A percentile compares a stretch with the other conserved stretches of the same genome.
phyloP scores from a whole-genome alignment of 208 protist genomes.

The Wallacemonas collosoma region DNA sequence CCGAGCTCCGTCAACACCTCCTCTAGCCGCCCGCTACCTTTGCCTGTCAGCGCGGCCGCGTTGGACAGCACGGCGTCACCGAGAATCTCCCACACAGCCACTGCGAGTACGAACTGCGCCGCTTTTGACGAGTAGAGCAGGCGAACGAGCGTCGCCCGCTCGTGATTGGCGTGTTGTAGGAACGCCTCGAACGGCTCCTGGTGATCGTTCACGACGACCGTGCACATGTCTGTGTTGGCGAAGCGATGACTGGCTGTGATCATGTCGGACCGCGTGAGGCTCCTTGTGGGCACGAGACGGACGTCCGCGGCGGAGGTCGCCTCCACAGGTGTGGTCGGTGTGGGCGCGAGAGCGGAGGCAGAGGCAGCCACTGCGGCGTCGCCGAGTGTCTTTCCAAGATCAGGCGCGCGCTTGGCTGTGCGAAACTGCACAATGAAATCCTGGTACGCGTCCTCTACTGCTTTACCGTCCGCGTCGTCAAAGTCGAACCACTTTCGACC shows the following conservation, averaged over 20 bases:
- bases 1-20: neutral
- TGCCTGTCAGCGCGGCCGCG: neutral
- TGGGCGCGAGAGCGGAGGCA: neutral
- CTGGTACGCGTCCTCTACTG: slow-evolving; percentile 11
- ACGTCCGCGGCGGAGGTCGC: neutral
- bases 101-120: slow-evolving; percentile 5
- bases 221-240: neutral
- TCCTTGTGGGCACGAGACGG: neutral
- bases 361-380: neutral
- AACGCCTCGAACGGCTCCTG: slow-evolving; percentile 16
- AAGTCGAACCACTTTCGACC: slow-evolving; percentile 17
- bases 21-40: neutral
- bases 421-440: slow-evolving; percentile 15
- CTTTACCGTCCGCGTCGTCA: slow-evolving; percentile 7
- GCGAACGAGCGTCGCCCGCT: slow-evolving; percentile 11
- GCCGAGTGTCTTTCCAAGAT: neutral
- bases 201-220: slow-evolving; percentile 7
- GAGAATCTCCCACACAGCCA: slow-evolving; percentile 1
- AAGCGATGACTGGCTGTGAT: neutral
- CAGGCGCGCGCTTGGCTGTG: neutral
- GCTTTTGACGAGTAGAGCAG: slow-evolving; percentile 3
- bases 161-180: neutral
- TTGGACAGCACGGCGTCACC: neutral
- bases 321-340: neutral
- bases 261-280: neutral